Base-by-base conservation (phyloP, 345 rosid species). In the Acer negundo region DNA sequence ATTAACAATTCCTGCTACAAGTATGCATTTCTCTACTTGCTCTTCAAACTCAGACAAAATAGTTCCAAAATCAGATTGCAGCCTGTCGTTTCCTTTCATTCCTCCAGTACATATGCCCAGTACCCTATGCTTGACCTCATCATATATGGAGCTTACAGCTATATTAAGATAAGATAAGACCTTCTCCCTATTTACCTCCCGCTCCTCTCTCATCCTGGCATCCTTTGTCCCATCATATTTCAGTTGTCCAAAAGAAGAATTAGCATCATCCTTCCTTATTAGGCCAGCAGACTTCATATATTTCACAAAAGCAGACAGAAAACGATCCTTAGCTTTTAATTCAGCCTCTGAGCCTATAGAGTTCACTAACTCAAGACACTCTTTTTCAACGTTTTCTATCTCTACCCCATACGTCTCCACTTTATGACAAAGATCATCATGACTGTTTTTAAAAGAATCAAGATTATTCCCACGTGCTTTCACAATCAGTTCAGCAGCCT, bases 11-110 rank as follows among this genome's bases (percentile, higher is more conserved):
- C 82, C 93, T 73, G 82, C 81, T 58, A 94, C 73, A 71, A 92
- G 84, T 11, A 85, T 62, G 80, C 94, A 91, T 86, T 86, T 94
- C 82, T 92, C 97, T 76, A 92, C 90, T 79, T 88, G 98, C 86
- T 85, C 94, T 80, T 91, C 96, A 69, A 92, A 85, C 79, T 74
- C 85, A 82, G 84, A 75, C 83, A 87, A 85, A 61, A 82, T 72
- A 70, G 79, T 82, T 79, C 90, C 86, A 80, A 82, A 79, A 70
- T 86, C 88, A 42, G 72, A 83, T 75, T 62, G 83, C 38, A 76
- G 81, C 63, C 68, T 78, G 49, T 77, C 80, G 69, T 72, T 80
- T 75, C 79, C 80, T 63, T 81, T 84, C 56, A 77, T 85, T 79
- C 80, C 81, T 74, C 85, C 82, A 72, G n/a, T 62, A 62, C 84